Evolutionary conservation across 495 filamentous ascomycete species (phyloP), one percentile per base, ranked within the genome.

Genomic region (Hypoxylon crocopeplum): DNA sequence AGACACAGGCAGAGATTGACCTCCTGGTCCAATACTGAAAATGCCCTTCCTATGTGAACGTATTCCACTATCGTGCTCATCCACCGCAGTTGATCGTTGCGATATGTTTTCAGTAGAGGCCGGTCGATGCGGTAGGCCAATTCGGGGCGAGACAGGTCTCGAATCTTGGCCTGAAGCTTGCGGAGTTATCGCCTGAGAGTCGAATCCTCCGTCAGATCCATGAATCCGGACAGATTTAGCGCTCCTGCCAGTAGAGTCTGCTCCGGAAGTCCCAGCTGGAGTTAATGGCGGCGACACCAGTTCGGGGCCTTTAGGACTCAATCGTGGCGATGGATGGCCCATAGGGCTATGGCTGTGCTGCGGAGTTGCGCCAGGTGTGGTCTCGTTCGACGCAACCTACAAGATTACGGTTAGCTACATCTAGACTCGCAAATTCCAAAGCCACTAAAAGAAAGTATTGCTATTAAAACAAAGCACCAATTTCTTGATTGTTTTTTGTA

Each of bases 241-340:
- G 50, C 56, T 67, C 47, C 56, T 67, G 6, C 38, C 41, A 16
- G 67, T 64, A 13, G 66, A 60, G 22, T 77, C 74, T 36, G 69
- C 70, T 5, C 59, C 61, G 10, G 69, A 73, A 34, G 90, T 91
- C 11, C 84, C 90, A 25, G 92, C 86, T 24, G 94, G 93, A 3
- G 93, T 96, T 11, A 98, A 82, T 17, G 91, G 92, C 56, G 94
- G 94, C 11, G 92, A 94, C 60, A 93, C 87, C 78, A 93, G 86
- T 39, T 86, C 80, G 41, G 86, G 79, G 19, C 77, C 72, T 48
- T 64, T 75, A n/a, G 77, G 71, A 38, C 64, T 73, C 7, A 78
- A 64, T 38, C 62, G 72, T 19, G 78, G 78, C 47, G 78, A 81
- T 36, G 67, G 68, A 48, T 72, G 77, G 41, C 71, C 68, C 40